Base-by-base conservation (phyloP, 495 filamentous ascomycete species). In the Thermothielavioides terrestris region DNA sequence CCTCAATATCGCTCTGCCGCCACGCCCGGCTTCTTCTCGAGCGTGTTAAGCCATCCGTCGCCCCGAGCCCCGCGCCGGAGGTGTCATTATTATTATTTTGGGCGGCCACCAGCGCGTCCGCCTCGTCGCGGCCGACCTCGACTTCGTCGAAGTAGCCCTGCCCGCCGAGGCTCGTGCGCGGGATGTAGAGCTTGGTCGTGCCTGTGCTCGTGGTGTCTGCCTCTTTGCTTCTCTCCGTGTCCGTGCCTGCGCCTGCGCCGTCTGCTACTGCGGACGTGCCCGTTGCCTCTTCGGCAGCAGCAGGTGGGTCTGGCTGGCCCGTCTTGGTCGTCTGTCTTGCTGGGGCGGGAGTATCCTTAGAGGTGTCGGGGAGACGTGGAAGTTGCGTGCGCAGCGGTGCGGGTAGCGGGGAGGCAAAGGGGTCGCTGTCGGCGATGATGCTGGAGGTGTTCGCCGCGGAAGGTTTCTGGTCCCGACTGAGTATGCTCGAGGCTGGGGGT, bases 1-100 rank as follows among this genome's bases (percentile, higher is more conserved):
- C 54, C 7, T 54, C 54, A 11, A 72, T 44, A 22, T 72, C 71
- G 42, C 68, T 70, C 35, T 38, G 28, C 21, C 67, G 59, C 64
- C 63, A 71, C 0, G 53, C 57, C 32, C 51, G 42, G 8, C 49
- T 15, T 1, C 32, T 38, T 27, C 1, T 2, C n/a, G 10, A 21
- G n/a, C 12, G 10, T 17, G 30, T 28, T 8, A 17, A 44, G 17
- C 36, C 44, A 14, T 22, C 20, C 6, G 45, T 54, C 18, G 9
- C 10, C 22, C 37, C n/a, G 14, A 14, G 36, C 8, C 21, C 36
- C 4, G 3, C n/a, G 30, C 15, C 35, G 4, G 21, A 17, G 15
- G 26, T 11, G 7, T 28, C 49, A n/a, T 36, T n/a, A 12, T 2
- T 23, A n/a, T 18, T 32, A 9, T 36, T 18, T 11, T 40, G 22